Conservation (phyloP, 257 asterid genomes). For the Salvia splendens region DNA sequence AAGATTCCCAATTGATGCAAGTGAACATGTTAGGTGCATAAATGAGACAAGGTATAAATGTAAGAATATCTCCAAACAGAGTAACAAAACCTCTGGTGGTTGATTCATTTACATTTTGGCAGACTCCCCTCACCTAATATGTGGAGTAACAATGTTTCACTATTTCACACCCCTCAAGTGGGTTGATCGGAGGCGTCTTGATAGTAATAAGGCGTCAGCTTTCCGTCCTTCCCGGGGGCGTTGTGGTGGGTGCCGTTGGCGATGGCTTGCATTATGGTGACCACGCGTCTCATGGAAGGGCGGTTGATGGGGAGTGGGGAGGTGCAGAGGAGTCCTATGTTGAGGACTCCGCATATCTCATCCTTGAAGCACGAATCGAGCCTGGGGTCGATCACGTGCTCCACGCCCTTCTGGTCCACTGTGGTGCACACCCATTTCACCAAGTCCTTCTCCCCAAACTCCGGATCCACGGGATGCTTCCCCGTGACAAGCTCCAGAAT, state of each 20-base stretch:
- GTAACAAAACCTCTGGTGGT: constrained; percentile 33
- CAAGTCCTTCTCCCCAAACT: constrained; percentile 87
- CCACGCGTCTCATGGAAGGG: constrained; percentile 93
- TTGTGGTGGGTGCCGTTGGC: constrained; percentile 47
- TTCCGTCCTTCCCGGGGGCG: constrained; percentile 59
- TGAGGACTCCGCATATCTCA: constrained; percentile 73
- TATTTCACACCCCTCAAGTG: constrained; percentile 33
- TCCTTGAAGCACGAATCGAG: constrained; percentile 86
- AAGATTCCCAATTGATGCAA: constrained; percentile 28
- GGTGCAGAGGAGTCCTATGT: constrained; percentile 90
- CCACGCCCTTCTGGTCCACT: constrained; percentile 80
- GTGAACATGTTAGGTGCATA: constrained; percentile 22
- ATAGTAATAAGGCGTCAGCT: constrained; percentile 77
- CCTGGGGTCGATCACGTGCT: constrained; percentile 73
- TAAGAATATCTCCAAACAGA: constrained; percentile 29
- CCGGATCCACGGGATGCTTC: constrained; percentile 81
- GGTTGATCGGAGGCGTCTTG: constrained; percentile 80
- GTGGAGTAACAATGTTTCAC: no score
- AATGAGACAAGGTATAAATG: constrained; percentile 34
- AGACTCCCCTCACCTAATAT: constrained; percentile 21
- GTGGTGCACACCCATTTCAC: constrained; percentile 91
- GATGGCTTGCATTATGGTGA: constrained; percentile 78
- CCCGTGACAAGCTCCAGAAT: constrained; percentile 78
- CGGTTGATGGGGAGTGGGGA: constrained; percentile 92
- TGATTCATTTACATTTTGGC: constrained; percentile 47